These are phyloP conservation scores for Ascobolus immersus DNA, from an alignment of 495 filamentous ascomycete species.

Conservation along the genomic window DNA sequence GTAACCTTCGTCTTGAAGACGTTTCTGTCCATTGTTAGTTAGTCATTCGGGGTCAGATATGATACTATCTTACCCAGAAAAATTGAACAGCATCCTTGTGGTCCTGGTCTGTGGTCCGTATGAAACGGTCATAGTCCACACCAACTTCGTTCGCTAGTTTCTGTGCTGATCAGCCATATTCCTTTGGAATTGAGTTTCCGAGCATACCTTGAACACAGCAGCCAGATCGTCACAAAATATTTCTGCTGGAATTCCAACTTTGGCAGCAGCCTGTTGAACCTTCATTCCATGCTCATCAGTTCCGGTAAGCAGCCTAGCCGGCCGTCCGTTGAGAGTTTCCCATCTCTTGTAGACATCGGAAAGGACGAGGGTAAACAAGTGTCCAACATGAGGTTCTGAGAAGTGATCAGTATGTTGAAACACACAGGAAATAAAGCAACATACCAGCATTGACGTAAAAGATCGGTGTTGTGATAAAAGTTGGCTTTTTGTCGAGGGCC, in stretches of 20 bases:
- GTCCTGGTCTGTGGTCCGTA: slow-evolving; percentile 61
- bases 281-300: slow-evolving; percentile 99
- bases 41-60: neutral
- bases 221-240: slow-evolving; percentile 35
- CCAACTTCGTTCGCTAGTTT: slow-evolving; percentile 39
- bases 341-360: slow-evolving; percentile 82
- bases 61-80: slow-evolving; percentile 39
- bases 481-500: slow-evolving; percentile 66
- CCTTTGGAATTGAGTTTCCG: neutral
- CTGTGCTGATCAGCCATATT: slow-evolving; percentile 14
- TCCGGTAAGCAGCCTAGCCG: slow-evolving; percentile 58
- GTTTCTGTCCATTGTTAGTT: slow-evolving; percentile 13
- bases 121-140: slow-evolving; percentile 57
- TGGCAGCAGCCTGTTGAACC: slow-evolving; percentile 61
- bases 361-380: slow-evolving; percentile 78
- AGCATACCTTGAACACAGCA: slow-evolving; percentile 28
- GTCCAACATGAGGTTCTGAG: slow-evolving; percentile 79
- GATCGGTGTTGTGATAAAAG: slow-evolving; percentile 88
- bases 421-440: neutral
- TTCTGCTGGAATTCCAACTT: slow-evolving; percentile 28
- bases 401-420: slow-evolving; percentile 9
- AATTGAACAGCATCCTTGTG: slow-evolving; percentile 73
- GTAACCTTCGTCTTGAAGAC: slow-evolving; percentile 45
- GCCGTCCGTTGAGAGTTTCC: slow-evolving; percentile 44
- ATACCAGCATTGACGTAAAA: slow-evolving; percentile 96